These are phyloP conservation scores for Mycena epipterygia DNA, from an alignment of 768 basidiomycete species.

Conservation along the genomic window DNA sequence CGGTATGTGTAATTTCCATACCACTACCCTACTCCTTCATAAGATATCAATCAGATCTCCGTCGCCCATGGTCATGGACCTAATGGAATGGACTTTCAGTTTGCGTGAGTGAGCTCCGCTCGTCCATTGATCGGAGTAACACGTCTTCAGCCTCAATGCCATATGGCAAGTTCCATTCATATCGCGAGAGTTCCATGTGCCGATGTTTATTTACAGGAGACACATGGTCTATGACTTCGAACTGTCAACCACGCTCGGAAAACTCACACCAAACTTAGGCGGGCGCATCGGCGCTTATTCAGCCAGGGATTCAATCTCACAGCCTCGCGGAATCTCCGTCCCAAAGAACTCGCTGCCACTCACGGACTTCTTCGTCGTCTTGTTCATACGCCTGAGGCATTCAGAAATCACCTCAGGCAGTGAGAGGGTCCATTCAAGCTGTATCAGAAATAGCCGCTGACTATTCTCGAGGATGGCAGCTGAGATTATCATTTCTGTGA, in stretches of 20 bases:
- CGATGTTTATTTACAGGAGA: background rate
- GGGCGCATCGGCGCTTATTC: background rate
- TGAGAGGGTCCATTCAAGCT: background rate
- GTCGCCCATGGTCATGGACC: background rate
- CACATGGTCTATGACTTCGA: background rate
- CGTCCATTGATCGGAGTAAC: background rate
- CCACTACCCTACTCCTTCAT: background rate
- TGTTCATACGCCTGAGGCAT: constrained; percentile 12
- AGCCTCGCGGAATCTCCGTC: background rate
- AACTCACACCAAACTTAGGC: background rate
- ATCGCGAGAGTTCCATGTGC: background rate
- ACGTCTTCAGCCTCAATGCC: constrained; percentile 17
- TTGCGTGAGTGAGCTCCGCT: background rate
- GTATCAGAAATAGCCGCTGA: background rate
- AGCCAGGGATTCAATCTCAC: background rate
- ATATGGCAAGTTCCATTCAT: constrained; percentile 18
- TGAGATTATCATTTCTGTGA: constrained; percentile 44
- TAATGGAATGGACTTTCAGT: background rate
- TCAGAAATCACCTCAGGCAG: constrained; percentile 12
- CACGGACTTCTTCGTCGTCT: constrained; percentile 30
- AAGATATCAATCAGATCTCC: background rate
- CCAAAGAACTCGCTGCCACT: constrained; percentile 9
- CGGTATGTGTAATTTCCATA: background rate
- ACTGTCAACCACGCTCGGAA: background rate
- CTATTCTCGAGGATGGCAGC: constrained; percentile 35